Evolutionary conservation across 805 yeast species (phyloP).

Genomic region (Candida saitoana): DNA sequence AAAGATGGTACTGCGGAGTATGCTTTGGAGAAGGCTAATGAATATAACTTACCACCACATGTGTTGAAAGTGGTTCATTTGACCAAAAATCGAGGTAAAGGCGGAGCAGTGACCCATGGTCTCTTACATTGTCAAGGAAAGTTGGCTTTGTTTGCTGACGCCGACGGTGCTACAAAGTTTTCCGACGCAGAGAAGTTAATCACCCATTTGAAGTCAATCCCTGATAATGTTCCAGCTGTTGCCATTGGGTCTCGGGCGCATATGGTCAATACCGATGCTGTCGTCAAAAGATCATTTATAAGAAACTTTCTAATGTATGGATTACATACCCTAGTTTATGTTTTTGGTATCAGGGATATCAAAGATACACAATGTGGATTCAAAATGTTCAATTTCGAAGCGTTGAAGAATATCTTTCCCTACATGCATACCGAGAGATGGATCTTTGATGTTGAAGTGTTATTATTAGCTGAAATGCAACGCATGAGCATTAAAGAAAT

Average conservation of each 20-base stretch:
- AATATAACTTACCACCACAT: constrained; percentile 49
- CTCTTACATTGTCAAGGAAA: constrained; percentile 69
- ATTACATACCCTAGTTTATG: constrained; percentile 75
- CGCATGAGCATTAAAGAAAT: constrained; percentile 66
- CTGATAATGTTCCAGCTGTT: constrained; percentile 43
- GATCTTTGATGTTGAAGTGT: constrained; percentile 95
- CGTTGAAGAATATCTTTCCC: constrained; percentile 70
- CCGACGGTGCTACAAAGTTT: constrained; percentile 92
- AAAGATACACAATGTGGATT: constrained; percentile 98
- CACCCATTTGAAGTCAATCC: constrained; percentile 30
- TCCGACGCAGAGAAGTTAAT: constrained; percentile 58
- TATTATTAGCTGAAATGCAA: constrained; percentile 75
- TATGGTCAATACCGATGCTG: constrained; percentile 93
- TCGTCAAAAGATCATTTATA: constrained; percentile 75
- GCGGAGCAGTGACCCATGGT: constrained; percentile 92
- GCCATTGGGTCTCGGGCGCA: constrained; percentile 89
- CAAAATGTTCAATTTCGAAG: constrained; percentile 75
- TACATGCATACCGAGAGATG: constrained; percentile 95
- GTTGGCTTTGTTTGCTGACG: constrained; percentile 86
- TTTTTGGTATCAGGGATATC: constrained; percentile 84
- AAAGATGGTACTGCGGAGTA: constrained; percentile 70
- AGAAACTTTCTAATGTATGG: constrained; percentile 93
- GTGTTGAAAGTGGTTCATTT: constrained; percentile 68
- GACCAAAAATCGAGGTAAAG: constrained; percentile 78
- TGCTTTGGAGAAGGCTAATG: constrained; percentile 59